phyloP scores from a whole-genome alignment of 441 rosid species.

The Flueggea neowawraea region DNA sequence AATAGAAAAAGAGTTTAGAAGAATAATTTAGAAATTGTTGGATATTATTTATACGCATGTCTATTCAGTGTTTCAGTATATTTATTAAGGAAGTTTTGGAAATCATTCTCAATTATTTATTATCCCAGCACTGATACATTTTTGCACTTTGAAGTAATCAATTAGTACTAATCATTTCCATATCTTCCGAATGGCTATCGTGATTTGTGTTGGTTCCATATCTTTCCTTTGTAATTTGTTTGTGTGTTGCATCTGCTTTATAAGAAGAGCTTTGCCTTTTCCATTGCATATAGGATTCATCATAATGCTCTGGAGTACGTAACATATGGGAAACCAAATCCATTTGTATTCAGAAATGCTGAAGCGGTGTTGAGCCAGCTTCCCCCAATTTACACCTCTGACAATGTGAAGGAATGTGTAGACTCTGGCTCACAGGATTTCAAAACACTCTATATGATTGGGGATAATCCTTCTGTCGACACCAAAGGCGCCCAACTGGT shows the following conservation, averaged over 20 bases:
- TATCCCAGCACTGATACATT: no score
- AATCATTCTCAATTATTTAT: no score
- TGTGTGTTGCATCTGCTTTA: slow-evolving; percentile 4
- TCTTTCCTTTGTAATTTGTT: not conserved
- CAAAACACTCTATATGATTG: slow-evolving; percentile 50
- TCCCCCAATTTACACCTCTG: slow-evolving; percentile 8
- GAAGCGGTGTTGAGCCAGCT: slow-evolving; percentile 33
- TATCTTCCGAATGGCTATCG: no score
- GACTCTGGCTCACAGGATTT: slow-evolving; percentile 17
- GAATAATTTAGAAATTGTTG: no score
- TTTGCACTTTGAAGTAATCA: no score
- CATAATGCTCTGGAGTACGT: slow-evolving; percentile 32
- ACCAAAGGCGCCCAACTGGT: slow-evolving; percentile 63
- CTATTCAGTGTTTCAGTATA: no score
- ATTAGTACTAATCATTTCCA: no score
- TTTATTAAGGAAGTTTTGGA: no score
- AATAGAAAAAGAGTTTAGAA: no score
- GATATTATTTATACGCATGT: no score
- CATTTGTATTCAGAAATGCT: slow-evolving; percentile 49
- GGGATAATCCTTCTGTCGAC: slow-evolving; percentile 59
- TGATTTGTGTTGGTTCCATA: no score
- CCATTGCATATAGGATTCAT: slow-evolving; percentile 34
- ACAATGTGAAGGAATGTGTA: slow-evolving; percentile 7
- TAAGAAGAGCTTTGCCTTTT: not conserved
- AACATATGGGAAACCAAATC: slow-evolving; percentile 58